Conservation (phyloP, 2,329 filamentous ascomycete genomes). For the Fusarium cyanostomum region DNA sequence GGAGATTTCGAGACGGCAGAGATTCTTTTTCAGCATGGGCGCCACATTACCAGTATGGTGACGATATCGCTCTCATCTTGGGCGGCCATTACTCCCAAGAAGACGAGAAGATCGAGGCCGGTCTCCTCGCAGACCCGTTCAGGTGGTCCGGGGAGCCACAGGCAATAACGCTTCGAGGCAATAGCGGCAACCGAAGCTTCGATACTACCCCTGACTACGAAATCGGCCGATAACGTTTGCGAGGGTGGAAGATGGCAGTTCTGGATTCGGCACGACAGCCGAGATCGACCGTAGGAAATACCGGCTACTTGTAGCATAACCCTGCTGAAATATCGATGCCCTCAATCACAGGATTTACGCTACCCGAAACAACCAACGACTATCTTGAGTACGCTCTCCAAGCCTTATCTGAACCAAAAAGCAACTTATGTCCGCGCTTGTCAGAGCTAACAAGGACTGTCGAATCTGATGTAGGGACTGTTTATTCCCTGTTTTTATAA, state of each 20-base stretch:
- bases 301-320: too few species aligned
- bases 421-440: slow-evolving; percentile 48
- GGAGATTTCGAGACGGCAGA: too few species aligned
- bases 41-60: slow-evolving; percentile 71
- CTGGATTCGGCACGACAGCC: slow-evolving; percentile 30
- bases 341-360: background rate
- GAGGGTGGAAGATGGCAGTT: background rate
- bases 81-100: slow-evolving; percentile 66
- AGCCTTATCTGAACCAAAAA: background rate
- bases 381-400: slow-evolving; percentile 57
- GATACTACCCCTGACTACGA: background rate
- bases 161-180: slow-evolving; percentile 37
- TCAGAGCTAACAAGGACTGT: slow-evolving; percentile 61
- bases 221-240: background rate
- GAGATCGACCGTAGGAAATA: slow-evolving; percentile 21
- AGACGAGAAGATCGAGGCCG: slow-evolving; percentile 61
- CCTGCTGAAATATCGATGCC: slow-evolving; percentile 15
- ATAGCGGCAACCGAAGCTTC: slow-evolving; percentile 24
- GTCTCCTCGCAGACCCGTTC: slow-evolving; percentile 60
- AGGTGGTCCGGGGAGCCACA: slow-evolving; percentile 67
- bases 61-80: slow-evolving; percentile 62
- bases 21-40: too few species aligned
- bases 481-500: too few species aligned
- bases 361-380: slow-evolving; percentile 48
- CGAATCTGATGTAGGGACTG: too few species aligned